Conservation (phyloP, 345 rosid genomes). For the Citrus sinensis region DNA sequence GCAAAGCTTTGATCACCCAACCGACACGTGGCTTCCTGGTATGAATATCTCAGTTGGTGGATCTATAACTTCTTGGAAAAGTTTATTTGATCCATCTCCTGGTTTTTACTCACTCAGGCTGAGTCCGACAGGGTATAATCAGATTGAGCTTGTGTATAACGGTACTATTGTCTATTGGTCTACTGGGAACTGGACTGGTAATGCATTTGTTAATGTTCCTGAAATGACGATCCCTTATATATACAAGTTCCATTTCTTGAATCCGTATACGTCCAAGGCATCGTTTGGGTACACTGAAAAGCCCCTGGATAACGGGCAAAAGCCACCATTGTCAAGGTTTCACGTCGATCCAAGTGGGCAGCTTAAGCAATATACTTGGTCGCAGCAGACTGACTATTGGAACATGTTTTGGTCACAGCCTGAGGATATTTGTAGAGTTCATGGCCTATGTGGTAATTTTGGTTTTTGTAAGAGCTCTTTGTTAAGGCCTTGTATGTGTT, state of each 20-base stretch:
- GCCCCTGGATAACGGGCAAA: constrained; percentile 22
- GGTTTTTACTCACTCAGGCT: constrained; percentile 43
- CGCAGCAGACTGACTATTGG: constrained; percentile 39
- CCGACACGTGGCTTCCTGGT: constrained; percentile 61
- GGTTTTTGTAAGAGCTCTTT: constrained; percentile 31
- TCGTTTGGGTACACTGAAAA: constrained; percentile 51
- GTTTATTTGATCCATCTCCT: constrained; percentile 39
- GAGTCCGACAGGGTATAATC: constrained; percentile 31
- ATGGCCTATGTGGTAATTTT: constrained; percentile 44
- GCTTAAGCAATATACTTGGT: constrained; percentile 49
- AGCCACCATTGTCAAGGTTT: constrained; percentile 50
- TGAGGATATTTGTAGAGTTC: constrained; percentile 38
- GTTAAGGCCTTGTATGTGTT: constrained; percentile 40
- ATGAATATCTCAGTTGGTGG: constrained; percentile 35
- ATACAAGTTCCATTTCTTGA: constrained; percentile 53
- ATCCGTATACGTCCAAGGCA: constrained; percentile 51
- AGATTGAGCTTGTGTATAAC: constrained; percentile 49
- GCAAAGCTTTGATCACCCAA: constrained; percentile 59
- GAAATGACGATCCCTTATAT: constrained; percentile 52
- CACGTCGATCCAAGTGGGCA: constrained; percentile 37
- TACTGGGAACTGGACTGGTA: constrained; percentile 60
- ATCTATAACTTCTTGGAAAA: constrained; percentile 42
- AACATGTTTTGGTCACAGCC: constrained; percentile 56
- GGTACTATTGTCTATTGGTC: constrained; percentile 41
- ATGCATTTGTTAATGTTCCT: constrained; percentile 44